Percentiles rank a stretch among this genome's conserved stretches.
These are phyloP conservation scores for Gossypium davidsonii DNA, from an alignment of 441 rosid genomes.

Conservation along the genomic window DNA sequence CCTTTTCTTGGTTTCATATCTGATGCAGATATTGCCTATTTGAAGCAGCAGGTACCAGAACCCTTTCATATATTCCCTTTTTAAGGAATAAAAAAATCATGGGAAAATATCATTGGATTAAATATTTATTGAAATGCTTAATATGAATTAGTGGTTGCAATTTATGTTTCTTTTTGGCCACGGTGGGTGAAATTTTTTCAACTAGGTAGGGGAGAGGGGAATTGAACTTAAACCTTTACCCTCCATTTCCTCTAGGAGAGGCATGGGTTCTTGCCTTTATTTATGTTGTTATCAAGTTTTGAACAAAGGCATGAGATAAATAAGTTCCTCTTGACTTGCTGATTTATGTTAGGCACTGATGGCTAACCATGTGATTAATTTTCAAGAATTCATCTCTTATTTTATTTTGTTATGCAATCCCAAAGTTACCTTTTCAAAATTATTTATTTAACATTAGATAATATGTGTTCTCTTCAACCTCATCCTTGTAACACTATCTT, in stretches of 20 bases:
- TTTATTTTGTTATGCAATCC: background rate
- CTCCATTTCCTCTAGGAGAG: background rate
- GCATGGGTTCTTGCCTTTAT: background rate
- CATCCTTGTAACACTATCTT: background rate
- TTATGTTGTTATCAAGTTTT: background rate
- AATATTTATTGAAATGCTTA: background rate
- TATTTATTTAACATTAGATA: background rate
- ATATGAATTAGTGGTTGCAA: background rate
- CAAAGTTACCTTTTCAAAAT: background rate
- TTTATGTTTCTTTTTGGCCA: background rate
- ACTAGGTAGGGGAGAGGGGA: background rate
- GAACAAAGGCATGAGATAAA: background rate
- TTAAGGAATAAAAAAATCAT: background rate
- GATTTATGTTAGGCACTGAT: background rate
- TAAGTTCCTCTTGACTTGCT: background rate
- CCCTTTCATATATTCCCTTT: background rate
- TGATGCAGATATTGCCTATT: conserved; percentile 57
- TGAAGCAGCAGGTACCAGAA: conserved; percentile 67
- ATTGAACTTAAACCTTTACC: background rate
- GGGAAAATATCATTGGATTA: background rate
- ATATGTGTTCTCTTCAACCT: background rate
- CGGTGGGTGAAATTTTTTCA: background rate
- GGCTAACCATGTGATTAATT: background rate
- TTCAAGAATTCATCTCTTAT: background rate
- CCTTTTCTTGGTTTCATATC: conserved; percentile 62